phyloP scores from a whole-genome alignment of 306 rosid genomes.

The Sicyos baderoa region DNA sequence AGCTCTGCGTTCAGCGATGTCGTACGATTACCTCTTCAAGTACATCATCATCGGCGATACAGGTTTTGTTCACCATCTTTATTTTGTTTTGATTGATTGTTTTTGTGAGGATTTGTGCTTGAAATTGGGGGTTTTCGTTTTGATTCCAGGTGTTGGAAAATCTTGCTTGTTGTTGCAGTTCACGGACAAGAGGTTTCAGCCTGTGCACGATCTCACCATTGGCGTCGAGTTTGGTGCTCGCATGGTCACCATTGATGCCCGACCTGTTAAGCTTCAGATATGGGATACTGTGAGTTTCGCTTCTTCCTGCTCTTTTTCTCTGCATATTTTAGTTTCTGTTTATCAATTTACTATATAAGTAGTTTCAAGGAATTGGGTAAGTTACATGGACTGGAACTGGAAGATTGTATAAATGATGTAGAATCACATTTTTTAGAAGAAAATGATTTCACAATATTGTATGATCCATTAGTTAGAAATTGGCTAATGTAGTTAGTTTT shows the following conservation, averaged over 20 bases:
- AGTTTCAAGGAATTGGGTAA: background rate
- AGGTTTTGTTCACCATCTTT: too few relatives aligned
- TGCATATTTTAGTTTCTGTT: background rate
- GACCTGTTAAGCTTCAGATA: slow-evolving; percentile 93
- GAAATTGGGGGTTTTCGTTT: background rate
- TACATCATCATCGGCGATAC: slow-evolving; percentile 98
- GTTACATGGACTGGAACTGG: background rate
- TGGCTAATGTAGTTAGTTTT: too few relatives aligned
- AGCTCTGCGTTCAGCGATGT: slow-evolving; percentile 42
- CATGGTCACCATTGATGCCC: slow-evolving; percentile 72
- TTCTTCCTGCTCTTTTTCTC: background rate
- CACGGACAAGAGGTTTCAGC: slow-evolving; percentile 95
- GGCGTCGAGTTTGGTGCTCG: slow-evolving; percentile 98
- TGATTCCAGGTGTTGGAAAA: slow-evolving; percentile 73
- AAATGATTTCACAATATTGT: too few relatives aligned
- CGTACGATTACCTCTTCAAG: slow-evolving; percentile 95
- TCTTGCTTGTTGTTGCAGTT: slow-evolving; percentile 87
- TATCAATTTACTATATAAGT: too few relatives aligned
- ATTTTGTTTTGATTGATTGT: too few relatives aligned
- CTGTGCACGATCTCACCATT: slow-evolving; percentile 95
- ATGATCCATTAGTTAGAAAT: too few relatives aligned
- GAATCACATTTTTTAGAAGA: too few relatives aligned
- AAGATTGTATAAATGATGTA: background rate
- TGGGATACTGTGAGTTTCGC: slow-evolving; percentile 75
- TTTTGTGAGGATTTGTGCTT: background rate